phyloP scores from a whole-genome alignment of 2,329 filamentous ascomycete species.

The Dryadomyces quercivorus region DNA sequence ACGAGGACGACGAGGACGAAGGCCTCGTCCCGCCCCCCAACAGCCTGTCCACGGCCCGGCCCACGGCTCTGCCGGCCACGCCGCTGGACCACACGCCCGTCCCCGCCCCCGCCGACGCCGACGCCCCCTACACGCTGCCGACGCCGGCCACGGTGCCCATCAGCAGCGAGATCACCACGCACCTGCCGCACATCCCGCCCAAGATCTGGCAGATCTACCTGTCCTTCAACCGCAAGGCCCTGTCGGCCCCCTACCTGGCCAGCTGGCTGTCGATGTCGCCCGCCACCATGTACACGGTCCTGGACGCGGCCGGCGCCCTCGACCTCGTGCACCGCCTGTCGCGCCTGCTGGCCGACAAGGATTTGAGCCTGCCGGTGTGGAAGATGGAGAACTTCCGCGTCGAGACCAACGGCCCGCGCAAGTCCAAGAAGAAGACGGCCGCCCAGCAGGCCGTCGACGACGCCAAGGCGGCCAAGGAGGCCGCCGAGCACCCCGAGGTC shows the following conservation, averaged over 20 bases:
- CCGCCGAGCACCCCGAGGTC: neutral
- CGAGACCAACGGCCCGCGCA: neutral
- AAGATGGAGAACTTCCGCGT: neutral
- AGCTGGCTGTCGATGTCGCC: slow-evolving; percentile 12
- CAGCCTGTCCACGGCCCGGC: too few species aligned
- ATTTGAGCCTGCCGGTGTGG: neutral
- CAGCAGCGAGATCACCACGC: slow-evolving; percentile 1
- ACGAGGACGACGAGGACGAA: too few species aligned
- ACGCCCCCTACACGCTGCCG: neutral
- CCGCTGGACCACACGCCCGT: too few species aligned
- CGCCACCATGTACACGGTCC: slow-evolving; percentile 12
- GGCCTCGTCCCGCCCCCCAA: too few species aligned
- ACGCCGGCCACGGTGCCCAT: neutral
- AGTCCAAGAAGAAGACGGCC: neutral
- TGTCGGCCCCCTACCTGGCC: slow-evolving; percentile 4
- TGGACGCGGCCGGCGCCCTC: slow-evolving; percentile 11
- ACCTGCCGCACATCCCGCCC: slow-evolving; percentile 12
- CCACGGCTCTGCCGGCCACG: too few species aligned
- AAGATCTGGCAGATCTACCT: slow-evolving; percentile 17
- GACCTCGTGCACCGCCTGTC: slow-evolving; percentile 10
- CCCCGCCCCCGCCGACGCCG: too few species aligned
- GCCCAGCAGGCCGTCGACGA: neutral
- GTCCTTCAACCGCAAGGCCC: slow-evolving; percentile 4
- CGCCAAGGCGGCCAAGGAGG: neutral
- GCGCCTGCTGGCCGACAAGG: slow-evolving; percentile 6